Percentiles rank a stretch among this genome's conserved stretches.
Evolutionary conservation across 805 yeast species (phyloP).

Genomic region (Saitoella complicata): DNA sequence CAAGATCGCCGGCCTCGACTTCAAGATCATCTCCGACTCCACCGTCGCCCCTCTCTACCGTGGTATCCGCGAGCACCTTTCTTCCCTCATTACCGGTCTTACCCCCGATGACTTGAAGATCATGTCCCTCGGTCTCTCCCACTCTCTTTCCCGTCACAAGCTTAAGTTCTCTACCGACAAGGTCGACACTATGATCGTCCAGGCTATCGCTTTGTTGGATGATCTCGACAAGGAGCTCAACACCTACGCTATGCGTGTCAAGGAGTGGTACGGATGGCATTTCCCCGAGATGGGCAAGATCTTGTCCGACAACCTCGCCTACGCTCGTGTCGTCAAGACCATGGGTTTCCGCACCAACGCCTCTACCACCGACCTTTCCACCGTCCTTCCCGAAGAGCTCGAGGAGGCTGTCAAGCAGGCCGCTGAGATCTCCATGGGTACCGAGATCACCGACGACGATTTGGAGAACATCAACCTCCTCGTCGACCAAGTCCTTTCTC

Average conservation of each 20-base stretch:
- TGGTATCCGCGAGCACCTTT: conserved; percentile 86
- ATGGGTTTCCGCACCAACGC: conserved; percentile 94
- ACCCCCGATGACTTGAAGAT: conserved; percentile 69
- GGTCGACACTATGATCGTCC: conserved; percentile 98
- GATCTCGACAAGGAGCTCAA: conserved; percentile 95
- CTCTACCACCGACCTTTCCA: conserved; percentile 74
- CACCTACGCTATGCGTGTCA: conserved; percentile 96
- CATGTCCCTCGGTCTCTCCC: conserved; percentile 97
- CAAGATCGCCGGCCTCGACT: conserved; percentile 70
- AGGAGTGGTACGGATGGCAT: conserved; percentile 99
- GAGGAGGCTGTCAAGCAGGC: conserved; percentile 88
- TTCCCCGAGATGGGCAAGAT: conserved; percentile 98
- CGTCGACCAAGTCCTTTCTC: conserved; percentile 92
- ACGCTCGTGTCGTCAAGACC: conserved; percentile 78
- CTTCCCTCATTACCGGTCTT: conserved; percentile 87
- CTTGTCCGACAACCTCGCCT: conserved; percentile 88
- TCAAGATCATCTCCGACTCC: conserved; percentile 83
- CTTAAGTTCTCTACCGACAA: conserved; percentile 94
- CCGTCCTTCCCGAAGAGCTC: conserved; percentile 79
- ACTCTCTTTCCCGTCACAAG: conserved; percentile 96
- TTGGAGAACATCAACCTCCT: conserved; percentile 72
- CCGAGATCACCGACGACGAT: conserved; percentile 88
- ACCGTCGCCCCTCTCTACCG: conserved; percentile 88
- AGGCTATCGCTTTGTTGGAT: conserved; percentile 92
- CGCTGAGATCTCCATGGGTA: conserved; percentile 99